Evolutionary conservation across 371 early-diverging fungal genomes (phyloP), one percentile per base, ranked within the genome.

Genomic region (Circinella umbellata): DNA sequence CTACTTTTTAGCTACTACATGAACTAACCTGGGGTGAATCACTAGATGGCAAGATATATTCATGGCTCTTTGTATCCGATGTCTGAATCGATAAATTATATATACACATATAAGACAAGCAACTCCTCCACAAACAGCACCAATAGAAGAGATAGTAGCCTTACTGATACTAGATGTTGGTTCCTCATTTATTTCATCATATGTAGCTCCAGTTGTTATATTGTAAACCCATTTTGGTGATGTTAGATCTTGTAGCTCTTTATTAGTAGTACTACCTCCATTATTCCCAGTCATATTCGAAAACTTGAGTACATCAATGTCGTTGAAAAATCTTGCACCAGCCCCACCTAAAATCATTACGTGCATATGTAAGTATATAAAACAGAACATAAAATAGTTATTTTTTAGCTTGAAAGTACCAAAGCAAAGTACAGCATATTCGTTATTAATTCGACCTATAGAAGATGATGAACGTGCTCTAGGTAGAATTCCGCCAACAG

Each of bases 91-190:
- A n/a, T n/a, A n/a, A n/a, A n/a, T n/a, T n/a, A n/a, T n/a, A n/a
- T n/a, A n/a, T n/a, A n/a, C n/a, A n/a, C n/a, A n/a, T n/a, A n/a
- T n/a, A n/a, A n/a, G n/a, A n/a, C n/a, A n/a, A n/a, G n/a, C 57
- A 14, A 67, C 37, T 4, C 74, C 4, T 8, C 69, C 60, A 17
- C 60, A 55, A 10, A 66, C 77, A 13, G 72, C 46, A 0, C 42
- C 63, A 11, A 78, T 71, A 1, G 73, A 75, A 8, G 72, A 71
- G 51, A 73, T 64, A 4, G 66, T 73, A 2, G 71, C 71, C n/a
- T 59, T 37, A 51, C 65, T 70, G 13, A 74, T 27, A 1, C 49
- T 61, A 18, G 36, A 36, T n/a, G 20, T 15, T 47, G 59, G 47
- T 49, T n/a, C n/a, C n/a, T n/a, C n/a, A n/a, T n/a, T 17, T 36